phyloP scores from a whole-genome alignment of 2,329 filamentous ascomycete species.

The Cryphonectria nitschkei region DNA sequence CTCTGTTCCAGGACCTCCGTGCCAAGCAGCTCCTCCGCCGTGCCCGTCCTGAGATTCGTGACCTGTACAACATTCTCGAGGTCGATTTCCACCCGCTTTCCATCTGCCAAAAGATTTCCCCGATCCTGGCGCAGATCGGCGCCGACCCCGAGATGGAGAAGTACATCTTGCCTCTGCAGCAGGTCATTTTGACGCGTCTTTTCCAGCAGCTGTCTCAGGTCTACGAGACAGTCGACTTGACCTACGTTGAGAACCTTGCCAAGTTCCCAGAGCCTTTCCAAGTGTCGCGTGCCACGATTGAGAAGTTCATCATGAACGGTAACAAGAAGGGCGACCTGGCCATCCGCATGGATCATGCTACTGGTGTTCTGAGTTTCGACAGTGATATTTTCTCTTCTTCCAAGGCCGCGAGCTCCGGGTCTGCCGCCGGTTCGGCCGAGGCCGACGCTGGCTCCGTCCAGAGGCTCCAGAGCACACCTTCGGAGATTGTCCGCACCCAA shows the following conservation, averaged over 20 bases:
- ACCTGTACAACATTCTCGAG: slow-evolving; percentile 98
- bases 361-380: slow-evolving; percentile 94
- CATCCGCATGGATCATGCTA: slow-evolving; percentile 94
- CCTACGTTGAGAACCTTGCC: slow-evolving; percentile 90
- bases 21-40: slow-evolving; percentile 94
- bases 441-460: slow-evolving; percentile 83
- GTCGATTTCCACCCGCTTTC: slow-evolving; percentile 98
- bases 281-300: slow-evolving; percentile 85
- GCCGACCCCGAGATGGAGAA: slow-evolving; percentile 95
- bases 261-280: slow-evolving; percentile 97
- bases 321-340: slow-evolving; percentile 99
- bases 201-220: slow-evolving; percentile 99
- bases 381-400: slow-evolving; percentile 97
- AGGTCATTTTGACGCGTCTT: slow-evolving; percentile 95
- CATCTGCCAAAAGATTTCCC: slow-evolving; percentile 98
- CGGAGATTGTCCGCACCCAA: slow-evolving; percentile 95
- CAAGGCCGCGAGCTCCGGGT: slow-evolving; percentile 86
- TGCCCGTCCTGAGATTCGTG: slow-evolving; percentile 90
- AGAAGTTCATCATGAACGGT: slow-evolving; percentile 99
- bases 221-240: slow-evolving; percentile 95
- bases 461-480: slow-evolving; percentile 94
- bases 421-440: slow-evolving; percentile 84
- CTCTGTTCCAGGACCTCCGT: slow-evolving; percentile 92
- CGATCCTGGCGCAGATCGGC: slow-evolving; percentile 91
- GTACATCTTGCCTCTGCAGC: slow-evolving; percentile 93